phyloP scores from a whole-genome alignment of 2,329 filamentous ascomycete genomes.

The Xylariaceae sp. region DNA sequence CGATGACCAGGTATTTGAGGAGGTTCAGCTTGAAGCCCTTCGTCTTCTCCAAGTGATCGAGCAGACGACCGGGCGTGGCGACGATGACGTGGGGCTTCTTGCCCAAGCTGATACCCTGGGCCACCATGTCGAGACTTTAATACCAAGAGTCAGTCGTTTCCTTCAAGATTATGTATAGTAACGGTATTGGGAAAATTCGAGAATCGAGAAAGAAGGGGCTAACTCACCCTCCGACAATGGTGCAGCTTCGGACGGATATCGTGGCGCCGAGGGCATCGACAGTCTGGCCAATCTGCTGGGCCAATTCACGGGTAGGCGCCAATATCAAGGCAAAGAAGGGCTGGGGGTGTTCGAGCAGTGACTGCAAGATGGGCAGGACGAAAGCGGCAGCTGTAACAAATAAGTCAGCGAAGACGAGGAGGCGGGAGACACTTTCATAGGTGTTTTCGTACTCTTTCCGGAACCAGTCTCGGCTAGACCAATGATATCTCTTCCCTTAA shows the following conservation, averaged over 20 bases:
- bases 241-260: conserved; percentile 80
- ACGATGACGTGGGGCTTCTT: conserved; percentile 91
- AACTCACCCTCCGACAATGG: conserved; percentile 70
- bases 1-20: conserved; percentile 87
- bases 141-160: background rate
- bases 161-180: background rate
- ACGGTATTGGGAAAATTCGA: background rate
- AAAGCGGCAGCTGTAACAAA: conserved; percentile 69
- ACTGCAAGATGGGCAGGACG: conserved; percentile 85
- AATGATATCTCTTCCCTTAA: conserved; percentile 80
- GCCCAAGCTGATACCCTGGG: conserved; percentile 83
- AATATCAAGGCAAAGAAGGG: conserved; percentile 83
- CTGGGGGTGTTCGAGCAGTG: conserved; percentile 81
- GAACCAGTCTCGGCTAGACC: conserved; percentile 92
- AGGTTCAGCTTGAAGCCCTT: conserved; percentile 84
- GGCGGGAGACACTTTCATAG: background rate
- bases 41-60: conserved; percentile 94
- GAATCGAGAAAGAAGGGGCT: background rate
- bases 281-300: conserved; percentile 81
- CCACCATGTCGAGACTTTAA: conserved; percentile 75
- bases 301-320: conserved; percentile 88
- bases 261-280: conserved; percentile 83
- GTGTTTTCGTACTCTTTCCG: conserved; percentile 56
- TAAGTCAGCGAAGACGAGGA: conserved; percentile 1
- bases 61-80: conserved; percentile 79